These are phyloP conservation scores for Teratosphaeria epicoccoides DNA, from an alignment of 2,329 filamentous ascomycete species.

Conservation along the genomic window DNA sequence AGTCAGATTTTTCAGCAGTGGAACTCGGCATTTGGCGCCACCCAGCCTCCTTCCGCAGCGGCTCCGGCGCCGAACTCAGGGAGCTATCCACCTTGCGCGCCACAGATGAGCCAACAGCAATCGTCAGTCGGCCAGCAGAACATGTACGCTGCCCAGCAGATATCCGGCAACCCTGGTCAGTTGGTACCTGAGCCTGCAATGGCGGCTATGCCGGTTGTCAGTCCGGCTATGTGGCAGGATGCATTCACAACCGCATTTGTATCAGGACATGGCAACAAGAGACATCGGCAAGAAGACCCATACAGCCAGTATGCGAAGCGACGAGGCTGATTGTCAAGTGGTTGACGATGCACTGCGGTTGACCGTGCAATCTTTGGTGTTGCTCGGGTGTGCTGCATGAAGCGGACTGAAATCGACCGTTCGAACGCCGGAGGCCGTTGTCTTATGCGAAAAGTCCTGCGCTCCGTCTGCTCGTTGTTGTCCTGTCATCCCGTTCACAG, in stretches of 20 bases:
- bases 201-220: slow-evolving; percentile 25
- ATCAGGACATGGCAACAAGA: slow-evolving; percentile 31
- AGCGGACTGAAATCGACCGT: background rate
- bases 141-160: slow-evolving; percentile 15
- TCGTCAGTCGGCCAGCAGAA: slow-evolving; percentile 9
- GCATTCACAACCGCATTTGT: slow-evolving; percentile 31
- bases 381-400: background rate
- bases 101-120: slow-evolving; percentile 29
- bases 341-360: too few species aligned
- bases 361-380: too few species aligned
- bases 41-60: slow-evolving; percentile 33
- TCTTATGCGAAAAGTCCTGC: background rate
- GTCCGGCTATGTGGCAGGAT: slow-evolving; percentile 43
- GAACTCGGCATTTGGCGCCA: slow-evolving; percentile 76
- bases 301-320: slow-evolving; percentile 10
- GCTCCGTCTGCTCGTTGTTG: background rate
- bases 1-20: slow-evolving; percentile 58
- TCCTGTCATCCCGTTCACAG: background rate
- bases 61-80: slow-evolving; percentile 10
- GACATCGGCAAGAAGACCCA: slow-evolving; percentile 34
- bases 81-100: slow-evolving; percentile 9
- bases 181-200: slow-evolving; percentile 8
- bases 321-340: slow-evolving; percentile 8
- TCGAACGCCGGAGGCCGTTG: background rate
- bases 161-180: slow-evolving; percentile 9